Base-by-base conservation (phyloP, 139 green algal genomes). In the Trebouxia sp. region DNA sequence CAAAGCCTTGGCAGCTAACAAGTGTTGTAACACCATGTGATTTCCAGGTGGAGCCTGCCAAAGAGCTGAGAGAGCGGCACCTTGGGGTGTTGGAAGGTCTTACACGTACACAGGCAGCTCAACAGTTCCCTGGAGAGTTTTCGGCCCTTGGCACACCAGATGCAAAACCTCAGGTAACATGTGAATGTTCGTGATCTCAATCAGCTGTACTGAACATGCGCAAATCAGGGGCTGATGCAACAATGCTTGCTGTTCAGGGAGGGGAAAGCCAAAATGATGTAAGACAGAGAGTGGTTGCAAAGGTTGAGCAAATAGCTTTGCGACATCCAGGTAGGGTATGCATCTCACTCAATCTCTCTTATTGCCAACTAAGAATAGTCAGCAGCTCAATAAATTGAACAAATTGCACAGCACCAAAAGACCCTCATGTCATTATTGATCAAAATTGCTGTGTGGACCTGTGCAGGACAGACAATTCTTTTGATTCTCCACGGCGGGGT, bases 151-250 rank as follows among this genome's bases (percentile, higher is more conserved):
- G 62, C 12, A 28, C 62, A 17, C 62, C 62, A 43, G 11, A 45
- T 72, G 62, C 62, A 28, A 72, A 72, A 45, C 62, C 62, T 28
- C 62, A 72, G 62, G 62, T n/a, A n/a, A n/a, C 32, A 72, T 41
- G 32, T 42, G 9, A 17, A 53, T n/a, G n/a, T n/a, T n/a, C n/a
- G n/a, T n/a, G n/a, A n/a, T n/a, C n/a, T n/a, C n/a, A n/a, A n/a
- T n/a, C n/a, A n/a, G n/a, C n/a, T n/a, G n/a, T n/a, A n/a, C n/a
- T n/a, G n/a, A n/a, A n/a, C n/a, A n/a, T n/a, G n/a, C n/a, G n/a
- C n/a, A n/a, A n/a, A n/a, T n/a, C n/a, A n/a, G n/a, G n/a, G n/a
- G n/a, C n/a, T n/a, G n/a, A n/a, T n/a, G n/a, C n/a, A n/a, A n/a
- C n/a, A n/a, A n/a, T n/a, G n/a, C n/a, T n/a, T n/a, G n/a, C n/a